A percentile compares a stretch with the other conserved stretches of the same genome.
Conservation (phyloP, 257 asterid species). For the Fraxinus pennsylvanica region DNA sequence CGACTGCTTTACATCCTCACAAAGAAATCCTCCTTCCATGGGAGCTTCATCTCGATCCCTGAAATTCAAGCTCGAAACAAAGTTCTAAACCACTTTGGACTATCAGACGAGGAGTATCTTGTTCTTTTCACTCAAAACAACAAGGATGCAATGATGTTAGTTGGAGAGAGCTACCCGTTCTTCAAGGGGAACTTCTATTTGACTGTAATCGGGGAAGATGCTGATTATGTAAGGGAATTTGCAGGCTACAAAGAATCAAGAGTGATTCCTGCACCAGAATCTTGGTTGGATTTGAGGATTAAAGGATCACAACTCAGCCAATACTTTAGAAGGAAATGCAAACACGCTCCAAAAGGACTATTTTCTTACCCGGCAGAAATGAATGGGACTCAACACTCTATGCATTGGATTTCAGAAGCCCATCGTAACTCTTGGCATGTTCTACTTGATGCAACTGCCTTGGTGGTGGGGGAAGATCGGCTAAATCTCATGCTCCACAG, state of each 20-base stretch:
- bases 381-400: conserved; percentile 54
- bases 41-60: conserved; percentile 86
- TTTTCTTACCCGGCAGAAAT: conserved; percentile 65
- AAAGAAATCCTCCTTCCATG: conserved; percentile 59
- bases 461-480: conserved; percentile 63
- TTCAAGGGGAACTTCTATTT: conserved; percentile 74
- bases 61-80: conserved; percentile 82
- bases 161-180: conserved; percentile 82
- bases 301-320: conserved; percentile 88
- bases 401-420: conserved; percentile 92
- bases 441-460: conserved; percentile 67
- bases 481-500: conserved; percentile 63
- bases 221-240: conserved; percentile 60
- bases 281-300: conserved; percentile 84
- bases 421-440: conserved; percentile 83
- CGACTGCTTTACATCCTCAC: conserved; percentile 66
- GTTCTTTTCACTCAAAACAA: conserved; percentile 55
- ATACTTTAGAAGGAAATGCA: conserved; percentile 75
- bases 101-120: conserved; percentile 71
- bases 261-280: conserved; percentile 68
- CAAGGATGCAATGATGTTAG: conserved; percentile 73
- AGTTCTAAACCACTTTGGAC: conserved; percentile 72
- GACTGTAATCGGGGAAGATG: conserved; percentile 54
- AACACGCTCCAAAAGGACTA: conserved; percentile 71
- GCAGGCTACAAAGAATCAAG: conserved; percentile 65